These are phyloP conservation scores for Lantana camara DNA, from an alignment of 257 asterid species.

Conservation along the genomic window DNA sequence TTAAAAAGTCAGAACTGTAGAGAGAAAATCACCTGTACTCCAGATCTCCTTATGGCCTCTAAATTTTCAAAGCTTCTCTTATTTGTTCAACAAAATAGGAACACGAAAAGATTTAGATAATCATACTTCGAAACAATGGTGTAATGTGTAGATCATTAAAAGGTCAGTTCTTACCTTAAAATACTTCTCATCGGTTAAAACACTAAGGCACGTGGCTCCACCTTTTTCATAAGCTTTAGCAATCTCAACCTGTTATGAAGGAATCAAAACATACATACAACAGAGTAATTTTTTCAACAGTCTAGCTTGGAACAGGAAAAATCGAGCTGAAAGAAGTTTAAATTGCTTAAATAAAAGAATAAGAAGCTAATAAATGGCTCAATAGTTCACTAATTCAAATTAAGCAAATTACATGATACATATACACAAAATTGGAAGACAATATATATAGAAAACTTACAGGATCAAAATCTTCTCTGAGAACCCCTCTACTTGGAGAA, in stretches of 20 bases:
- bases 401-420: no score
- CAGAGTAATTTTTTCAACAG: neutral
- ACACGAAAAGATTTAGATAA: slow-evolving; percentile 12
- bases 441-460: no score
- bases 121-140: neutral
- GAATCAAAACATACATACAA: slow-evolving; percentile 7
- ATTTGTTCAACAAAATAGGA: slow-evolving; percentile 25
- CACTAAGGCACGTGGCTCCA: slow-evolving; percentile 96
- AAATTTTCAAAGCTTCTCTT: slow-evolving; percentile 89
- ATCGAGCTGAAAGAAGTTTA: neutral
- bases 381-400: no score
- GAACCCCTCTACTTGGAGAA: slow-evolving; percentile 86
- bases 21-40: slow-evolving; percentile 54
- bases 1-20: neutral
- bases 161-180: slow-evolving; percentile 59
- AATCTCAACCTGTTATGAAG: slow-evolving; percentile 65
- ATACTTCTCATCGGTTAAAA: slow-evolving; percentile 77
- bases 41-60: slow-evolving; percentile 72
- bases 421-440: no score
- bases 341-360: neutral
- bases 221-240: slow-evolving; percentile 96
- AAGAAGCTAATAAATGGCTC: no score
- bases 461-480: slow-evolving; percentile 86
- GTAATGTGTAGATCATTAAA: neutral
- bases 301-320: neutral